A percentile compares a stretch with the other conserved stretches of the same genome.
Evolutionary conservation across 441 rosid genomes (phyloP).

Genomic region (Pelargonium australe): DNA sequence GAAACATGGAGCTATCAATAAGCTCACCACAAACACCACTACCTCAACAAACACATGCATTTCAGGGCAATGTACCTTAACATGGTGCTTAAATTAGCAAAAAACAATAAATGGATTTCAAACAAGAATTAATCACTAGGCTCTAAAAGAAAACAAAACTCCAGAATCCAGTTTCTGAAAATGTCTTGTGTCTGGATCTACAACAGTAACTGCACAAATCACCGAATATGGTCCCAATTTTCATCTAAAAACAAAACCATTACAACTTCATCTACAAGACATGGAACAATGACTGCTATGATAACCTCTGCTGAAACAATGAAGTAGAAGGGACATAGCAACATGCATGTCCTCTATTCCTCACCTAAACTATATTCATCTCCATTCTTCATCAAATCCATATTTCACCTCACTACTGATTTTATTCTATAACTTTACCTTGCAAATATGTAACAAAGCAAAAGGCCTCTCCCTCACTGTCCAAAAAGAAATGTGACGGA

Average conservation of each 20-base stretch:
- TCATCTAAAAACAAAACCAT: too few relatives aligned
- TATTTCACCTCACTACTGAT: neutral
- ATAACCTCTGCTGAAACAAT: too few relatives aligned
- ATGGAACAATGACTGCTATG: too few relatives aligned
- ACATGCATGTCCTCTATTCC: too few relatives aligned
- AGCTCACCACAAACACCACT: neutral
- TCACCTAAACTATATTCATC: too few relatives aligned
- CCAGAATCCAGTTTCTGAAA: neutral
- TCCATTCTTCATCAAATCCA: too few relatives aligned
- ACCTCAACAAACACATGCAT: neutral
- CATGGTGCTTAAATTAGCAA: neutral
- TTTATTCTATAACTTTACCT: neutral
- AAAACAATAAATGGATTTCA: neutral
- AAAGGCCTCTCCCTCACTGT: neutral
- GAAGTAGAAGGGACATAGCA: too few relatives aligned
- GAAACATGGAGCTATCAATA: neutral
- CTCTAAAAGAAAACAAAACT: neutral
- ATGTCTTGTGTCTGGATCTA: too few relatives aligned
- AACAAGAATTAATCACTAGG: neutral
- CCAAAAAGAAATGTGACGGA: neutral
- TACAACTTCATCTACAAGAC: too few relatives aligned
- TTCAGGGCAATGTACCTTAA: neutral
- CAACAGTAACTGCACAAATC: too few relatives aligned
- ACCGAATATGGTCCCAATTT: too few relatives aligned
- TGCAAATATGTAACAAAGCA: neutral